Conservation (phyloP, 805 yeast genomes). For the Saccharomyces jurei region DNA sequence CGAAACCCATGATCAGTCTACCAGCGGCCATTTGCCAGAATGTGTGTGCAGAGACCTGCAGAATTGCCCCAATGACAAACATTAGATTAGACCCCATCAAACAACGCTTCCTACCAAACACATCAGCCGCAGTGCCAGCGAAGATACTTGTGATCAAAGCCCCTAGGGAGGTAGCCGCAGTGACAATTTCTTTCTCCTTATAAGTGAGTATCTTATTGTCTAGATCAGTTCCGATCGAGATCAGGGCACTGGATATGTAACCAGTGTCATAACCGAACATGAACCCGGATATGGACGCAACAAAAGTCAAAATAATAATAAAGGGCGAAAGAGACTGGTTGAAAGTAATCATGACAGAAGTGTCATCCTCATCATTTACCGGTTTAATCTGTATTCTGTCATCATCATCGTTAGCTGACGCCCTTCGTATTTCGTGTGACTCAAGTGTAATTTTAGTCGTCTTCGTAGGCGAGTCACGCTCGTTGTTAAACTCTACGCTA, state of each 20-base stretch:
- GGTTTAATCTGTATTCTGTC: conserved; percentile 30
- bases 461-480: neutral
- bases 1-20: conserved; percentile 88
- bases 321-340: conserved; percentile 50
- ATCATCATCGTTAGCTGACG: conserved; percentile 5
- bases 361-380: conserved; percentile 41
- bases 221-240: conserved; percentile 73
- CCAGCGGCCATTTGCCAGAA: conserved; percentile 95
- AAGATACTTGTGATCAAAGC: conserved; percentile 71
- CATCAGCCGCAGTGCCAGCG: conserved; percentile 79
- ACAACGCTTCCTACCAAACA: conserved; percentile 77
- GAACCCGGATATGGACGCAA: conserved; percentile 87
- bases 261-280: conserved; percentile 98
- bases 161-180: conserved; percentile 91
- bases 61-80: conserved; percentile 74
- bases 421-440: neutral
- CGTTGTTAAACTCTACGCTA: neutral
- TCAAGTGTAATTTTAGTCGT: neutral
- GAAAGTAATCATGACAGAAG: conserved; percentile 40
- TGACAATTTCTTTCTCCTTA: conserved; percentile 82
- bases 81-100: conserved; percentile 74
- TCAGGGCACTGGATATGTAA: conserved; percentile 88
- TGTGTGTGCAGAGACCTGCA: conserved; percentile 73
- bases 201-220: conserved; percentile 49
- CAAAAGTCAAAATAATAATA: conserved; percentile 61